These are phyloP conservation scores for Eustoma russellianum DNA, from an alignment of 257 asterid species.

Conservation along the genomic window DNA sequence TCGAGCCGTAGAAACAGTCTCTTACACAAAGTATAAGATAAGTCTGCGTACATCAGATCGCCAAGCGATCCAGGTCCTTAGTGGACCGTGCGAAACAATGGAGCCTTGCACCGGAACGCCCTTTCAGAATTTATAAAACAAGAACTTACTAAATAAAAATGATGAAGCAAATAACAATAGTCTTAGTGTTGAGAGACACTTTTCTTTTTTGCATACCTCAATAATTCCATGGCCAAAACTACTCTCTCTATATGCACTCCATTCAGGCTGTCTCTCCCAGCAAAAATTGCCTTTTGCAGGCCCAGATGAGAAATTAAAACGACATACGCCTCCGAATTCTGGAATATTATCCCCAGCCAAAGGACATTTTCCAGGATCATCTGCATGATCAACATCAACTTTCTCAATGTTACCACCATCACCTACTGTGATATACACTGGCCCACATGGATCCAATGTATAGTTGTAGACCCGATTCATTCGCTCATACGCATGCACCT, in stretches of 20 bases:
- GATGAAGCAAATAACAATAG: background rate
- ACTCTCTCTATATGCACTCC: slow-evolving; percentile 94
- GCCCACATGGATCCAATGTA: slow-evolving; percentile 62
- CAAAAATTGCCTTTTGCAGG: slow-evolving; percentile 71
- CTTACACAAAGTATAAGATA: no score
- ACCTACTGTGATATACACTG: slow-evolving; percentile 71
- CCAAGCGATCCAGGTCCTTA: no score
- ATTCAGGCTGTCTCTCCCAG: slow-evolving; percentile 90
- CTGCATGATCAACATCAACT: slow-evolving; percentile 71
- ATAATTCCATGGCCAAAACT: slow-evolving; percentile 97
- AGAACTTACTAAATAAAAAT: background rate
- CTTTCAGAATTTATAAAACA: no score
- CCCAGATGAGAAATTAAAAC: slow-evolving; percentile 57
- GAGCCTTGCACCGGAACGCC: no score
- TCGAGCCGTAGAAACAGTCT: no score
- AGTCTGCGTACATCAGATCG: no score
- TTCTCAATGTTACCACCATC: slow-evolving; percentile 92
- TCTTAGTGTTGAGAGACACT: no score
- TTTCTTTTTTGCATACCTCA: slow-evolving; percentile 36
- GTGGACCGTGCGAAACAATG: no score
- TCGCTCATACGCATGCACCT: slow-evolving; percentile 81
- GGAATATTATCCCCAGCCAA: slow-evolving; percentile 44
- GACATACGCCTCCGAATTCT: slow-evolving; percentile 65
- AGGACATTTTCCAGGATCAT: slow-evolving; percentile 76
- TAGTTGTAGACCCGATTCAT: slow-evolving; percentile 74